Conservation (phyloP, 768 basidiomycete species). For the Psilocybe cyanescens region DNA sequence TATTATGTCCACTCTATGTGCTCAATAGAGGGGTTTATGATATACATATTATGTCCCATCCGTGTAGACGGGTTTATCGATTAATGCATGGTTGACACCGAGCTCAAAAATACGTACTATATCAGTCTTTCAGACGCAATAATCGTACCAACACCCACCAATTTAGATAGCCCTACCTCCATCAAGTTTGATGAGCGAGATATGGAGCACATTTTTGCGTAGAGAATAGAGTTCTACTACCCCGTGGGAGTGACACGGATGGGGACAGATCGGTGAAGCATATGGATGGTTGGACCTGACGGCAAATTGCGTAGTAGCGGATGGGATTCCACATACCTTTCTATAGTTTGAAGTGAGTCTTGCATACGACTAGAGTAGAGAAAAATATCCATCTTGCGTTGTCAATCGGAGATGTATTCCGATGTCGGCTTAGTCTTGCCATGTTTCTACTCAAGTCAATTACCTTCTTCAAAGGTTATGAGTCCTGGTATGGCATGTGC, state of each 20-base stretch:
- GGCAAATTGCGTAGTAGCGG: neutral
- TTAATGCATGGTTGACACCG: neutral
- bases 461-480: too few relatives aligned
- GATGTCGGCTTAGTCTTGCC: neutral
- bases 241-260: slow-evolving; percentile 14
- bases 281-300: neutral
- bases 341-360: neutral
- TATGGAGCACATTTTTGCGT: neutral
- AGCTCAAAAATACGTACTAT: neutral
- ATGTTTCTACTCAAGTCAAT: too few relatives aligned
- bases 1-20: too few relatives aligned
- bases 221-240: neutral
- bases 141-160: neutral
- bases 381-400: neutral
- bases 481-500: too few relatives aligned
- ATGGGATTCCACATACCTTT: neutral
- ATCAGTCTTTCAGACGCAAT: neutral
- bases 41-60: too few relatives aligned
- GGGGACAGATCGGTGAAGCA: neutral
- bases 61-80: neutral
- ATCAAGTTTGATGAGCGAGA: neutral
- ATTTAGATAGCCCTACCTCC: neutral
- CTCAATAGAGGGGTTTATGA: too few relatives aligned
- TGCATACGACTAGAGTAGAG: neutral
- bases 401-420: neutral